Percentiles rank a stretch among this genome's conserved stretches.
Conservation (phyloP, 495 filamentous ascomycete genomes). For the Penicillium salamii region DNA sequence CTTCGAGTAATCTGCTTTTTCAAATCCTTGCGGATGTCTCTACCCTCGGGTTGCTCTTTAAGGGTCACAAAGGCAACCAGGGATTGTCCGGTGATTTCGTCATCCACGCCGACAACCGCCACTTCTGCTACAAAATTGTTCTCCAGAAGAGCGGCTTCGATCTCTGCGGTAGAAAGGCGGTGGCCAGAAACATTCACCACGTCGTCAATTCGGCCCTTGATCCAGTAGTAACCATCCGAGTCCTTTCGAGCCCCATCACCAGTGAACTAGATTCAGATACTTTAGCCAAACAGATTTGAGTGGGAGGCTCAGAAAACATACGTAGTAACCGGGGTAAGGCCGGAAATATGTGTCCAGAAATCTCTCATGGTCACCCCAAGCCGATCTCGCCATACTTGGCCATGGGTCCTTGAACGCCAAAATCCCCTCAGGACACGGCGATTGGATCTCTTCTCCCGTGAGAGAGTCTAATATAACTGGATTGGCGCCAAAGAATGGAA, state of each 20-base stretch:
- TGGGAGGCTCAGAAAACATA: constrained; percentile 49
- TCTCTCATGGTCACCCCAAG: constrained; percentile 96
- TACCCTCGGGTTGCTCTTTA: constrained; percentile 53
- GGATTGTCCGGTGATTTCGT: constrained; percentile 84
- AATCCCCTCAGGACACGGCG: constrained; percentile 98
- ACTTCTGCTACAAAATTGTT: constrained; percentile 79
- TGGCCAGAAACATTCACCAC: constrained; percentile 98
- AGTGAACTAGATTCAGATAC: constrained; percentile 75
- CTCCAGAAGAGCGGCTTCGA: constrained; percentile 94
- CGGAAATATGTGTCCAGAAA: constrained; percentile 99
- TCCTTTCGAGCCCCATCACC: constrained; percentile 96
- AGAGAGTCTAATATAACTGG: constrained; percentile 97
- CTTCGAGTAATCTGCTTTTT: constrained; percentile 68
- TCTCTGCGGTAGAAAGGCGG: constrained; percentile 93
- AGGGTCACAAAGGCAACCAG: constrained; percentile 88
- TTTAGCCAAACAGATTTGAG: constrained; percentile 19
- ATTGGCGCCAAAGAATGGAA: constrained; percentile 94
- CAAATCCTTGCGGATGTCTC: constrained; percentile 53
- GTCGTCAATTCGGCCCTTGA: constrained; percentile 96
- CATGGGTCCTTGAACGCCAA: constrained; percentile 97
- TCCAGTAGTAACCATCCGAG: constrained; percentile 99
- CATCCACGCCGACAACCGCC: constrained; percentile 78
- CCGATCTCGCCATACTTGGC: constrained; percentile 98
- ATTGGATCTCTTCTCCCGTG: constrained; percentile 88
- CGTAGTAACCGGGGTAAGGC: constrained; percentile 97